Evolutionary conservation across 2,329 filamentous ascomycete genomes (phyloP).

Genomic region (Dendryphion nanum): DNA sequence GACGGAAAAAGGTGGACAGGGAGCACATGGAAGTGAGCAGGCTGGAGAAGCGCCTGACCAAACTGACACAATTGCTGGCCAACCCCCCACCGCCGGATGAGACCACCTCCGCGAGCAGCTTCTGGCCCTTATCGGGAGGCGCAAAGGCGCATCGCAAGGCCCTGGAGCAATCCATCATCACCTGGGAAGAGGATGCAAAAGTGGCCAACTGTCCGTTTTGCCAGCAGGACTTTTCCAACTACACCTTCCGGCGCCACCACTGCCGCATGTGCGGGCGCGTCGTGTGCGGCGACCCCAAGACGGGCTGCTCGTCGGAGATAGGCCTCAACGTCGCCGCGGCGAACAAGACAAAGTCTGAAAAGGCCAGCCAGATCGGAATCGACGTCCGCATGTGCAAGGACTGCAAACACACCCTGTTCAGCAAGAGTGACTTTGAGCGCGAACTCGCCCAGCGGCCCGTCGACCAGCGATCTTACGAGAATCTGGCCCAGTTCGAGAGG

Average conservation of each 20-base stretch:
- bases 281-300: constrained; percentile 84
- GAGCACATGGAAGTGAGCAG: constrained; percentile 84
- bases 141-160: constrained; percentile 71
- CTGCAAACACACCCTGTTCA: constrained; percentile 71
- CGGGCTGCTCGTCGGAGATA: constrained; percentile 80
- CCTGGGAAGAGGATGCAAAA: constrained; percentile 87
- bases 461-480: constrained; percentile 79
- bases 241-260: constrained; percentile 90
- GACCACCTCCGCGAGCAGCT: constrained; percentile 45
- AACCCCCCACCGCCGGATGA: constrained; percentile 67
- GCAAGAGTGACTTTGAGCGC: constrained; percentile 72
- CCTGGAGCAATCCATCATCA: constrained; percentile 87
- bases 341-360: constrained; percentile 40
- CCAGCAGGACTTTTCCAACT: constrained; percentile 90
- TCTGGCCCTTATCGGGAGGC: constrained; percentile 58
- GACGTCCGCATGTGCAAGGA: constrained; percentile 92
- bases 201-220: constrained; percentile 88
- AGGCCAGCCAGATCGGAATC: constrained; percentile 61
- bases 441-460: constrained; percentile 67
- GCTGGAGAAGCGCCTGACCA: constrained; percentile 87
- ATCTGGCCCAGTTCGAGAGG: constrained; percentile 80
- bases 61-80: constrained; percentile 79
- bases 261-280: constrained; percentile 91
- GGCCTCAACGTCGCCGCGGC: constrained; percentile 71
- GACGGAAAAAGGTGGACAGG: constrained; percentile 77